Base-by-base conservation (phyloP, 768 basidiomycete species). In the Termitomyces sp. region DNA sequence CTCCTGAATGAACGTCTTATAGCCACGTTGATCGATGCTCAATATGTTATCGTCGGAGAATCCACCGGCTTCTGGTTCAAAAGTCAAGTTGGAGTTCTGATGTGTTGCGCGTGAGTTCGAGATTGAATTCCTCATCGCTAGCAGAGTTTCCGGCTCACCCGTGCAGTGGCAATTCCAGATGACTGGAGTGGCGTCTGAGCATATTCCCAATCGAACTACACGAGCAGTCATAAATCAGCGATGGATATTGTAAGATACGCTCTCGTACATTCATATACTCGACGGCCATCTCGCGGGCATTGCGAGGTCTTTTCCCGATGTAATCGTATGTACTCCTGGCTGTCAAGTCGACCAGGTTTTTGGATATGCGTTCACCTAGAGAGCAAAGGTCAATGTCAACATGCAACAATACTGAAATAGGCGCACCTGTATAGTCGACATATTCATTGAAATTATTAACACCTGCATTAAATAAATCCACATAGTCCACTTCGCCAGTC, bases 61-160 rank as follows among this genome's bases (percentile, higher is more conserved):
- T 2, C 85, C 86, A 42, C 84, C 85, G 24, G 50, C 76, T 69
- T 76, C 72, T 0, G 74, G 73, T 45, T 74, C 70, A 41, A 75
- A 78, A 33, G 87, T 88, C 61, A 80, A 83, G 66, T 88, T 88
- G 65, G 86, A 83, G 54, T 79, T 81, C 85, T 86, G 49, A 22
- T 36, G 20, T 22, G 34, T 15, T 12, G 13, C 5, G 5, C 3
- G 22, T 36, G 8, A 51, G 34, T 20, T 20, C 5, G 2, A 16
- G 13, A 3, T 11, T 18, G 1, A 36, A 12, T 22, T 34, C 15
- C 3, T 22, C 34, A 22, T 15, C 31, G 12, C 30, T 50, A 18
- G 18, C 5, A 33, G 18, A 30, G 7, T 22, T 5, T 36, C 7
- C 13, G 16, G 36, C 34, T 51, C 50, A 51, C 50, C 7, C 83